Percentiles rank a stretch among this genome's conserved stretches.
Conservation (phyloP, 495 filamentous ascomycete species). For the Neurospora tetraspora region DNA sequence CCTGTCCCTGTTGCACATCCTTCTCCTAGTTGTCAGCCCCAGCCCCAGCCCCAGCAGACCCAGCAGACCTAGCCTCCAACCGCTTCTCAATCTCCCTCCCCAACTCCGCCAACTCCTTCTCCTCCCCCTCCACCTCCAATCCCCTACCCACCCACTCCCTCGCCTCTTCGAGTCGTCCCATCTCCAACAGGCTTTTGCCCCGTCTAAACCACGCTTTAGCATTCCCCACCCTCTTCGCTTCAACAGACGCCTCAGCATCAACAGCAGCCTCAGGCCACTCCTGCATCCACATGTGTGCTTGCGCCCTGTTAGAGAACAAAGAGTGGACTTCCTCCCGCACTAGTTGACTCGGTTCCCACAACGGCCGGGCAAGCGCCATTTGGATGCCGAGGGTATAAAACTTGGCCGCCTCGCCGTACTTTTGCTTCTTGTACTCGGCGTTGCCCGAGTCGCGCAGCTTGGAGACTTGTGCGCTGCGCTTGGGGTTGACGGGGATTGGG, state of each 20-base stretch:
- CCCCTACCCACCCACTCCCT: conserved; percentile 59
- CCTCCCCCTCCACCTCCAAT: conserved; percentile 75
- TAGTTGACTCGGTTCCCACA: conserved; percentile 76
- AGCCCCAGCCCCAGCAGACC: not conserved
- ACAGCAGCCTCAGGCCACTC: conserved; percentile 72
- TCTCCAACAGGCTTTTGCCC: conserved; percentile 77
- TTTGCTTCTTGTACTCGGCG: conserved; percentile 64
- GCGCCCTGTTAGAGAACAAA: conserved; percentile 78
- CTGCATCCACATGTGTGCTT: conserved; percentile 72
- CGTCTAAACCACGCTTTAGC: conserved; percentile 90
- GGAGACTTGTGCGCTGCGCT: conserved; percentile 71
- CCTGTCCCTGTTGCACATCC: not conserved
- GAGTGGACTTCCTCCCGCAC: conserved; percentile 73
- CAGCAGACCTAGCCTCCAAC: conserved; percentile 14
- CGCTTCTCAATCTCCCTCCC: conserved; percentile 56
- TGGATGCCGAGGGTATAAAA: conserved; percentile 76
- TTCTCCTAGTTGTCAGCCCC: not conserved
- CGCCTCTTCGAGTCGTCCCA: conserved; percentile 80
- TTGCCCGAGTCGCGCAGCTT: conserved; percentile 90
- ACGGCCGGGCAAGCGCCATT: conserved; percentile 73
- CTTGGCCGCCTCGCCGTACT: conserved; percentile 63
- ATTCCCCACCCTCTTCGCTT: conserved; percentile 76
- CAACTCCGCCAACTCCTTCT: conserved; percentile 57
- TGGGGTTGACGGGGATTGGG: conserved; percentile 72
- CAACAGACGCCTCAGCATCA: conserved; percentile 84